These are phyloP conservation scores for Aspergillus latus DNA, from an alignment of 2,329 filamentous ascomycete species.

Conservation along the genomic window DNA sequence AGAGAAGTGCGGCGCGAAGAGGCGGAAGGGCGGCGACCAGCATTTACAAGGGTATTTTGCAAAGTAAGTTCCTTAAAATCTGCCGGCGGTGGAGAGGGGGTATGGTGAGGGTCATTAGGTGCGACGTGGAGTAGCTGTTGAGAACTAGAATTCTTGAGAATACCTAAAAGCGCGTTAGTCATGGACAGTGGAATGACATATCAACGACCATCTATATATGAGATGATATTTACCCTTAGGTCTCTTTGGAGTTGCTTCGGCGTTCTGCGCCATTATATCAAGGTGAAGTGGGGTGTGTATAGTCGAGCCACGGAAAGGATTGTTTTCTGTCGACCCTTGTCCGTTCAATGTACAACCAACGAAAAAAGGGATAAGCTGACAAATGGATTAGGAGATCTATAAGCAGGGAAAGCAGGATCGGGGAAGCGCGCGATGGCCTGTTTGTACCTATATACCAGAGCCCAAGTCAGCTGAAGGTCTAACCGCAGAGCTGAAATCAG, in stretches of 20 bases:
- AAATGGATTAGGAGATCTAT: not conserved
- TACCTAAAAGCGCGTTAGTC: constrained; percentile 58
- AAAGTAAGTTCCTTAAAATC: constrained; percentile 83
- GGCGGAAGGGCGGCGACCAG: constrained; percentile 77
- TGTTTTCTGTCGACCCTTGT: not conserved
- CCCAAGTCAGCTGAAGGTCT: constrained; percentile 13
- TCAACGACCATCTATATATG: too few relatives aligned
- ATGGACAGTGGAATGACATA: not conserved
- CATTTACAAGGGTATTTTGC: constrained; percentile 92
- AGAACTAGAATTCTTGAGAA: constrained; percentile 76
- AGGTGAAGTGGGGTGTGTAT: constrained; percentile 13
- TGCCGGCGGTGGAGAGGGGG: constrained; percentile 47
- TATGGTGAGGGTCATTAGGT: constrained; percentile 25
- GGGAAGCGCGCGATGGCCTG: constrained; percentile 5
- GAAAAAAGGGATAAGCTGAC: not conserved
- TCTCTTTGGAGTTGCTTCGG: constrained; percentile 36
- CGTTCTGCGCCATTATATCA: constrained; percentile 32
- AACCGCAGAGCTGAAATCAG: constrained; percentile 11
- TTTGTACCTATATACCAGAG: not conserved
- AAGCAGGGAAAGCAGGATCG: not conserved
- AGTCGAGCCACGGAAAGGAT: constrained; percentile 4
- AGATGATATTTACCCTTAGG: constrained; percentile 40
- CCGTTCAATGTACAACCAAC: not conserved
- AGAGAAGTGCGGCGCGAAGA: constrained; percentile 70
- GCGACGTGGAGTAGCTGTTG: constrained; percentile 57